phyloP scores from a whole-genome alignment of 2,329 filamentous ascomycete species.

The Neopestalotiopsis clavispora region DNA sequence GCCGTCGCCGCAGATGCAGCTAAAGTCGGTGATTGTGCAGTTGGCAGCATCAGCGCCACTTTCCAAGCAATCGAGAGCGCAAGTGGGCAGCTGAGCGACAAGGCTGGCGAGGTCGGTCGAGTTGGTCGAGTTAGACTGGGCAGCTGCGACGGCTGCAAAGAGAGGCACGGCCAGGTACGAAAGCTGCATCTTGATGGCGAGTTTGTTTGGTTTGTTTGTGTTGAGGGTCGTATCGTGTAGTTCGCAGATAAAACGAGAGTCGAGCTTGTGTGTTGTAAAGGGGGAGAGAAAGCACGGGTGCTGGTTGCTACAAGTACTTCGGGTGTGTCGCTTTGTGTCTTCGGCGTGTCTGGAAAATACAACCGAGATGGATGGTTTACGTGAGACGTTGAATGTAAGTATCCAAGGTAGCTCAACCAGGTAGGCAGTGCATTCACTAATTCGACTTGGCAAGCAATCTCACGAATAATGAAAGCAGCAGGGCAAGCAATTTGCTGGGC shows the following conservation, averaged over 20 bases:
- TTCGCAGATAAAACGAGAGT: neutral
- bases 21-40: constrained; percentile 34
- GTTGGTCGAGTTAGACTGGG: constrained; percentile 22
- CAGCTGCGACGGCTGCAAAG: constrained; percentile 27
- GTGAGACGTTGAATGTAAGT: neutral
- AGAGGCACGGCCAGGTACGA: constrained; percentile 26
- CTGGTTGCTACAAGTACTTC: neutral
- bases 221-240: neutral
- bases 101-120: constrained; percentile 30
- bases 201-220: neutral
- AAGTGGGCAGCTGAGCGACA: constrained; percentile 33
- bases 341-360: too few relatives aligned
- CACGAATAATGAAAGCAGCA: neutral
- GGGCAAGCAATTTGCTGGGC: neutral
- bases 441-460: neutral
- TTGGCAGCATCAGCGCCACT: constrained; percentile 26
- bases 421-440: constrained; percentile 8
- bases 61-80: constrained; percentile 32
- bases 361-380: neutral
- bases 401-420: neutral
- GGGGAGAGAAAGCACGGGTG: neutral
- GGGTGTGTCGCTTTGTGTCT: neutral
- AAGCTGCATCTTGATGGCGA: constrained; percentile 25
- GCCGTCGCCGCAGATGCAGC: constrained; percentile 32
- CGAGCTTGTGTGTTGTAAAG: neutral